phyloP scores from a whole-genome alignment of 2,329 filamentous ascomycete genomes.

The Phaeosphaeria sp. region DNA sequence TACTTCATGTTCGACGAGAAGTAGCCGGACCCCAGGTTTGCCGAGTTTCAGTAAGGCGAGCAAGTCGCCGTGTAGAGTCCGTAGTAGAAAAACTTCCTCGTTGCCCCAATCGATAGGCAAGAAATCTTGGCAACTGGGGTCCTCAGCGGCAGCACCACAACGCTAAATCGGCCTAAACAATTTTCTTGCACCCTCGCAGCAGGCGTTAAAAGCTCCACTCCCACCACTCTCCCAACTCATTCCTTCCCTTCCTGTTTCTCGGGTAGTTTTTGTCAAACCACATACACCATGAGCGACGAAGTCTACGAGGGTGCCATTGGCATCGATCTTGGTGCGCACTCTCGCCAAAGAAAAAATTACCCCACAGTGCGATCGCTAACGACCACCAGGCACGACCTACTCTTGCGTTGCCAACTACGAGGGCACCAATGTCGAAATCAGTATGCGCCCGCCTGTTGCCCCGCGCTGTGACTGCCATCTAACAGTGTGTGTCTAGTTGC shows the following conservation, averaged over 20 bases:
- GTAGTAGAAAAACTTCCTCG: background rate
- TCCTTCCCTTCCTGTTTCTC: constrained; percentile 34
- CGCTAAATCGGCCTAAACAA: constrained; percentile 2
- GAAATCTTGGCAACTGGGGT: background rate
- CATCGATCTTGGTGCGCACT: constrained; percentile 89
- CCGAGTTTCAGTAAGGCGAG: background rate
- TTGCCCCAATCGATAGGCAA: background rate
- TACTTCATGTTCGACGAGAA: background rate
- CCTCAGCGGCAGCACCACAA: background rate
- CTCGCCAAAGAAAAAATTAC: constrained; percentile 23
- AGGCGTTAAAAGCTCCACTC: constrained; percentile 28
- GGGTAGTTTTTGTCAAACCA: constrained; percentile 38
- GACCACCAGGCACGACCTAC: constrained; percentile 87
- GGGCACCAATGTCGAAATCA: constrained; percentile 99
- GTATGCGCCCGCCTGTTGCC: constrained; percentile 56
- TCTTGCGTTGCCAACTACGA: constrained; percentile 99
- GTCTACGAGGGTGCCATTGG: constrained; percentile 99
- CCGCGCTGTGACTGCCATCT: constrained; percentile 15
- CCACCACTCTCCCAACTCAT: constrained; percentile 41
- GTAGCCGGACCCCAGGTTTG: background rate
- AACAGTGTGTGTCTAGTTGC: constrained; percentile 65
- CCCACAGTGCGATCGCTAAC: constrained; percentile 42
- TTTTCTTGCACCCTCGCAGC: constrained; percentile 6
- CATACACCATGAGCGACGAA: constrained; percentile 87
- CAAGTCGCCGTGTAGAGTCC: background rate